phyloP scores from a whole-genome alignment of 2,329 filamentous ascomycete species.

The Arthroderma uncinatum region DNA sequence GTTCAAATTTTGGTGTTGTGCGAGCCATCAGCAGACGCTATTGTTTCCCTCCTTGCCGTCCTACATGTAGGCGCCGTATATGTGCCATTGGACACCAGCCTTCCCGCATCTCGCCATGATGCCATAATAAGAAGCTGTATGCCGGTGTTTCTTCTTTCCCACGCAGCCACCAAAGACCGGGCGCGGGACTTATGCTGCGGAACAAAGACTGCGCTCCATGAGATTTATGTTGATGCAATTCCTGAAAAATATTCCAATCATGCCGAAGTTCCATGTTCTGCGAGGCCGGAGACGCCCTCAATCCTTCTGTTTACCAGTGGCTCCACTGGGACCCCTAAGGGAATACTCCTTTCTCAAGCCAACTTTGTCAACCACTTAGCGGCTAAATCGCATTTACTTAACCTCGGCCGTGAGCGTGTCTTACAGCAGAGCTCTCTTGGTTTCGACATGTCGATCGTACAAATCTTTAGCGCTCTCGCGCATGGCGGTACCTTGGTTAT shows the following conservation, averaged over 20 bases:
- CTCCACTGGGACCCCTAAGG: slow-evolving; percentile 31
- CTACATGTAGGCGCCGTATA: slow-evolving; percentile 27
- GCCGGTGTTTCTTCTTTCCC: slow-evolving; percentile 13
- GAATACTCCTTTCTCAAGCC: slow-evolving; percentile 25
- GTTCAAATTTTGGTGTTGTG: slow-evolving; percentile 33
- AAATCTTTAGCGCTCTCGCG: slow-evolving; percentile 16
- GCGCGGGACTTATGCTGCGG: too few relatives aligned
- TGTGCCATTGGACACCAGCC: slow-evolving; percentile 30
- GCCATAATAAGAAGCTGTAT: neutral
- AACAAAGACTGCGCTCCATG: too few relatives aligned
- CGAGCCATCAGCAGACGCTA: slow-evolving; percentile 26
- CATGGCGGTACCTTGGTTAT: slow-evolving; percentile 16
- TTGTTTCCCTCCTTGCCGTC: slow-evolving; percentile 27
- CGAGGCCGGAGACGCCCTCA: slow-evolving; percentile 22
- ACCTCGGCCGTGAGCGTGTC: slow-evolving; percentile 7
- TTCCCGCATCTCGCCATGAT: neutral
- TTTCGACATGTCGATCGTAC: slow-evolving; percentile 15
- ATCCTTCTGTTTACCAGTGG: slow-evolving; percentile 27
- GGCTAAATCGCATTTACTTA: neutral
- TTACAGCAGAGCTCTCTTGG: slow-evolving; percentile 15
- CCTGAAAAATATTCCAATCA: too few relatives aligned
- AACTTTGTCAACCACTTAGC: slow-evolving; percentile 19
- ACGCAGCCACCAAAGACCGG: too few relatives aligned
- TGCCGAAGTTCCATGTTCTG: neutral
- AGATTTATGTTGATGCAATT: too few relatives aligned